These are phyloP conservation scores for Calycina herbarum DNA, from an alignment of 2,329 filamentous ascomycete species.

Conservation along the genomic window DNA sequence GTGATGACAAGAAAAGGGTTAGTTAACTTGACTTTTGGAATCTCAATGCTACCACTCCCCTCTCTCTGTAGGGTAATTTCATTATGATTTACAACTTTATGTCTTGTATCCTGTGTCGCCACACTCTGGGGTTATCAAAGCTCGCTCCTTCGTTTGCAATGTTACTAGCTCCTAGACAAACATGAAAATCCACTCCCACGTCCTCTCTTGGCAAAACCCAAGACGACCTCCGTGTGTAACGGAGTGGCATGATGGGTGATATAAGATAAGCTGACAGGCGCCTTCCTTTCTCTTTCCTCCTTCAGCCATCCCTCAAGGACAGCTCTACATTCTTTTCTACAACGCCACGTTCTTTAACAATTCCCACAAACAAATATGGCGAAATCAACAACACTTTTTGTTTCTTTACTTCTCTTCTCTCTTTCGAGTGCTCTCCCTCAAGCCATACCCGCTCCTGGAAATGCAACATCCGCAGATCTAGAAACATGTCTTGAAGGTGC, in stretches of 20 bases:
- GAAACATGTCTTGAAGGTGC: conserved; percentile 14
- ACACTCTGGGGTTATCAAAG: neutral
- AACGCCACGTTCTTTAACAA: neutral
- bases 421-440: neutral
- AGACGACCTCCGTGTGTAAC: neutral
- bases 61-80: no score
- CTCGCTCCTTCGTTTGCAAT: neutral
- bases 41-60: no score
- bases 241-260: neutral
- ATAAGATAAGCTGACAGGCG: neutral
- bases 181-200: neutral
- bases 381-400: neutral
- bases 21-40: no score
- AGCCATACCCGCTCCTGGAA: neutral
- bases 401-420: neutral
- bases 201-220: neutral
- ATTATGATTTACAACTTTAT: no score
- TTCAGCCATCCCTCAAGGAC: neutral
- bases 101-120: no score
- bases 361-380: neutral
- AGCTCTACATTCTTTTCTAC: neutral
- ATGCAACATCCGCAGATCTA: neutral
- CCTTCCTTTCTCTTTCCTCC: neutral
- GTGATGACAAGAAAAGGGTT: no score
- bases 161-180: neutral